Percentiles rank a stretch among this genome's conserved stretches.
Conservation (phyloP, 768 basidiomycete genomes). For the Russula olivacea region DNA sequence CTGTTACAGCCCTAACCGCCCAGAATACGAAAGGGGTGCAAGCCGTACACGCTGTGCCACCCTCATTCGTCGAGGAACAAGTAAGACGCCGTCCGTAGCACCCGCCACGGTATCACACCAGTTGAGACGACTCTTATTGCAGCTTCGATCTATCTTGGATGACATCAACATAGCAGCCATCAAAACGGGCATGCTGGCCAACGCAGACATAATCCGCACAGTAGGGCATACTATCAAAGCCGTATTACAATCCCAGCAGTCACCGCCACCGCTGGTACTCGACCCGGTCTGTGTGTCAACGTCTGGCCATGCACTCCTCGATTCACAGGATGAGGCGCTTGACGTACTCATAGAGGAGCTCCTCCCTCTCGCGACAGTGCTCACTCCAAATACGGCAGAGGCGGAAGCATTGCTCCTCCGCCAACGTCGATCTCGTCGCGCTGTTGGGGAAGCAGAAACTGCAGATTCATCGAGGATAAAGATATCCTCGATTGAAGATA, state of each 20-base stretch:
- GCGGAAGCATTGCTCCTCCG: constrained; percentile 58
- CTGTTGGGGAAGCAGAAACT: background rate
- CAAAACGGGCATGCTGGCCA: constrained; percentile 88
- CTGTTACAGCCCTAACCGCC: constrained; percentile 79
- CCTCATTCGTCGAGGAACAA: constrained; percentile 71
- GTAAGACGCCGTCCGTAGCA: constrained; percentile 34
- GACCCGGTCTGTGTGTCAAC: constrained; percentile 93
- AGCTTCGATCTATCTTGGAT: constrained; percentile 66
- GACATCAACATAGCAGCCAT: constrained; percentile 69
- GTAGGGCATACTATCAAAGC: constrained; percentile 49
- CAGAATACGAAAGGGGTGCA: constrained; percentile 88
- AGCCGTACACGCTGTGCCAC: constrained; percentile 58
- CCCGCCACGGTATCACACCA: background rate
- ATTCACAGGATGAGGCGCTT: constrained; percentile 51
- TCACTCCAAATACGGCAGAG: constrained; percentile 86
- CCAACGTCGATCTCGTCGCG: background rate
- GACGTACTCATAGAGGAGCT: constrained; percentile 52
- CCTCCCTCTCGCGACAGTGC: constrained; percentile 60
- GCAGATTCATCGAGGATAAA: background rate
- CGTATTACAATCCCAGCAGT: constrained; percentile 11
- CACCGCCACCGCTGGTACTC: constrained; percentile 59
- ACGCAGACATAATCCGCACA: constrained; percentile 45
- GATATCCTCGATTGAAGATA: constrained; percentile 48
- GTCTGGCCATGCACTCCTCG: constrained; percentile 74
- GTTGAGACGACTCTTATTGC: background rate